Evolutionary conservation across 495 filamentous ascomycete genomes (phyloP).

Genomic region (Sabuloglossum arenarium): DNA sequence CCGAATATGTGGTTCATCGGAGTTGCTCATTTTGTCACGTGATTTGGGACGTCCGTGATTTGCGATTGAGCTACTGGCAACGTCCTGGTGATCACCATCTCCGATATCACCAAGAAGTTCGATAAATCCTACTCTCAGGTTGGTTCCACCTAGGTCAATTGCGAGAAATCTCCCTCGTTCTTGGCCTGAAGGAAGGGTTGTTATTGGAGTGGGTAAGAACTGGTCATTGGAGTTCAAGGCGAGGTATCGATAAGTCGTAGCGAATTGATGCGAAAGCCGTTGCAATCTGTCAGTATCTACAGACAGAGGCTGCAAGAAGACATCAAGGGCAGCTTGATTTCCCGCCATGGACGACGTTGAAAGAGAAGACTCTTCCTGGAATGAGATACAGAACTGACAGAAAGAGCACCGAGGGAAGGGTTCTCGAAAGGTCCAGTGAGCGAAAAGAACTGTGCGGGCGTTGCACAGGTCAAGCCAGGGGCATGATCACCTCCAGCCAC

Average conservation of each 20-base stretch:
- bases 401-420: neutral
- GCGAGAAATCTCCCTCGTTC: conserved; percentile 5
- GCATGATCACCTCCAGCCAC: neutral
- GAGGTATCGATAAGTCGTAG: conserved; percentile 3
- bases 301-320: conserved; percentile 1
- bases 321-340: neutral
- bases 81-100: neutral
- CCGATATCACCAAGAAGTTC: conserved; percentile 3
- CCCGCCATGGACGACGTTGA: neutral
- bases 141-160: conserved; percentile 6
- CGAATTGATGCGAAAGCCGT: neutral
- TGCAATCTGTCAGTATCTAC: neutral
- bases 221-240: conserved; percentile 4
- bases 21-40: neutral
- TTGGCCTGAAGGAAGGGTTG: conserved; percentile 2
- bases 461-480: neutral
- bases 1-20: conserved; percentile 23
- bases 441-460: neutral
- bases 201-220: conserved; percentile 7
- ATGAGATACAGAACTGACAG: neutral
- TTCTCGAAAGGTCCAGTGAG: neutral
- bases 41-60: conserved; percentile 1
- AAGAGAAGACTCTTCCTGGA: neutral
- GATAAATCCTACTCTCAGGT: conserved; percentile 6
- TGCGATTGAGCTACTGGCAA: neutral